Evolutionary conservation across 371 early-diverging fungal species (phyloP).

Genomic region (Syncephalastrum contaminatum): DNA sequence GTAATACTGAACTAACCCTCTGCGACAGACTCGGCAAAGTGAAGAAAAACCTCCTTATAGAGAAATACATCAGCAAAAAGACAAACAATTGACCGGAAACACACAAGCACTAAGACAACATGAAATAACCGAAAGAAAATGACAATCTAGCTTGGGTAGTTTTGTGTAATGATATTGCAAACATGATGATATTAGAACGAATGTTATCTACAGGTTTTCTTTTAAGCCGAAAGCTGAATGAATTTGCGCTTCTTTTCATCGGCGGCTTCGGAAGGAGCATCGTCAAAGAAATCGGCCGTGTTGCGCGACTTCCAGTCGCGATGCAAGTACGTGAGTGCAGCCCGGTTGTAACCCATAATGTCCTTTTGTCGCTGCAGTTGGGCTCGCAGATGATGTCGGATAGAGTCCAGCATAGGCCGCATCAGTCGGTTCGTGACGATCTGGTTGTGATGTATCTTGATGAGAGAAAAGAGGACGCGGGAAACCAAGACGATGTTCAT

Average conservation of each 20-base stretch:
- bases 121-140: constrained; percentile 1
- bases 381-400: constrained; percentile 63
- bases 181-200: too few species aligned
- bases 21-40: too few species aligned
- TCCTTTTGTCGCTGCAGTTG: constrained; percentile 72
- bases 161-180: too few species aligned
- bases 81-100: too few species aligned
- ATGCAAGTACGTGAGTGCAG: constrained; percentile 68
- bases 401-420: constrained; percentile 75
- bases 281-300: constrained; percentile 75
- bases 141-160: background rate
- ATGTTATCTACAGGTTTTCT: constrained; percentile 4
- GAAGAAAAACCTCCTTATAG: too few species aligned
- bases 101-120: too few species aligned
- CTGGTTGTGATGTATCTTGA: constrained; percentile 83
- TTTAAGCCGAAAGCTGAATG: constrained; percentile 29
- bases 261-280: constrained; percentile 47
- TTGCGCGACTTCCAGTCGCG: constrained; percentile 72
- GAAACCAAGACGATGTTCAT: constrained; percentile 78
- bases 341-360: constrained; percentile 77
- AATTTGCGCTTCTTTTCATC: constrained; percentile 79
- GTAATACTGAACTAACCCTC: too few species aligned
- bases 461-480: constrained; percentile 78
- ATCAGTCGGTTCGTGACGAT: constrained; percentile 74
- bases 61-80: too few species aligned